These are phyloP conservation scores for Protea cynaroides DNA, from an alignment of 164 flowering plant genomes.

Conservation along the genomic window DNA sequence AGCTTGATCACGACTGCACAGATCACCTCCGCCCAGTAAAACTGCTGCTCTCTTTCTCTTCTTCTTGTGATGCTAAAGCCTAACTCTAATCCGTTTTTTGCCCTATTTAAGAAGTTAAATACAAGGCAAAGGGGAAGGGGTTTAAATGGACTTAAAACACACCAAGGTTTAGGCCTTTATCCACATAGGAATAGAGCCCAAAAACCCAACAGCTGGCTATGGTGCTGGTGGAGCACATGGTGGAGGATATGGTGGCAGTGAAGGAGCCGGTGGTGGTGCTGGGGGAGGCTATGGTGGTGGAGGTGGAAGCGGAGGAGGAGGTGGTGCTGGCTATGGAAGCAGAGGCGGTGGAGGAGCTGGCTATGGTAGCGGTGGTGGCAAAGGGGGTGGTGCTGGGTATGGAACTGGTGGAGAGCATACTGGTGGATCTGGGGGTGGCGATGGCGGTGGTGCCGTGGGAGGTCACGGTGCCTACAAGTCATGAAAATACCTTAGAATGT, in stretches of 20 bases:
- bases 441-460: background rate
- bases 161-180: background rate
- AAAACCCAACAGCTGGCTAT: too few relatives aligned
- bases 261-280: conserved; percentile 11
- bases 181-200: too few relatives aligned
- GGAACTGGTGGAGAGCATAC: background rate
- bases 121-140: too few relatives aligned
- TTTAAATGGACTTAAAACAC: too few relatives aligned
- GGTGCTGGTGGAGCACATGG: conserved; percentile 12
- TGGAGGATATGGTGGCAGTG: conserved; percentile 15
- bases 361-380: conserved; percentile 9
- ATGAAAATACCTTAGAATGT: background rate
- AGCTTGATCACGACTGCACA: too few relatives aligned
- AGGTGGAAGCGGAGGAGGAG: conserved; percentile 12
- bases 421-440: background rate
- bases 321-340: conserved; percentile 15
- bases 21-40: too few relatives aligned
- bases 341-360: conserved; percentile 10
- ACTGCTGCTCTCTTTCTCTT: too few relatives aligned
- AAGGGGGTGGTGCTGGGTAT: background rate
- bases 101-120: too few relatives aligned
- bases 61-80: too few relatives aligned
- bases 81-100: too few relatives aligned
- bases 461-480: conserved; percentile 1
- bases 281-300: conserved; percentile 1